A percentile compares a stretch with the other conserved stretches of the same genome.
phyloP scores from a whole-genome alignment of 192 early-diverging fungal species.

The Coemansia sp. region DNA sequence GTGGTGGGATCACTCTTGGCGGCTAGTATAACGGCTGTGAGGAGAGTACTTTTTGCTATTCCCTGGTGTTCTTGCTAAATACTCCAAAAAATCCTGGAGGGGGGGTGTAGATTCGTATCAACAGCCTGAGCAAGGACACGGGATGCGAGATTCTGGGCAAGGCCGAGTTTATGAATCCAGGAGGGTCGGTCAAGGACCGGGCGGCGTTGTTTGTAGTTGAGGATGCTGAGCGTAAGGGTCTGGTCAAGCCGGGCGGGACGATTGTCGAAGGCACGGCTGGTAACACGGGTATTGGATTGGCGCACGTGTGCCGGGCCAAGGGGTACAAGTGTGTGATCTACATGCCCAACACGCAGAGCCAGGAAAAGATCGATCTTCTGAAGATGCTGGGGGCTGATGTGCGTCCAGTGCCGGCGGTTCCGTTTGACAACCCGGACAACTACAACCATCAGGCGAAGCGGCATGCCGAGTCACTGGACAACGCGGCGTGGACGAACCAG shows the following conservation, averaged over 20 bases:
- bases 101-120: constrained; percentile 58
- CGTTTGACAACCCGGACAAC: constrained; percentile 86
- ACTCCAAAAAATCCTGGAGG: no score
- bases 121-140: constrained; percentile 63
- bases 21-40: no score
- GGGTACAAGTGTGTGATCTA: constrained; percentile 95
- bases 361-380: constrained; percentile 92
- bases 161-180: constrained; percentile 97
- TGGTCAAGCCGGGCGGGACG: constrained; percentile 81
- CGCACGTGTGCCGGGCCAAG: constrained; percentile 87
- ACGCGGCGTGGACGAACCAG: constrained; percentile 96
- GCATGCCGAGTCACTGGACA: constrained; percentile 68
- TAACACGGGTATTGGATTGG: constrained; percentile 96
- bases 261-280: constrained; percentile 82
- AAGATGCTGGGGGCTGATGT: constrained; percentile 92
- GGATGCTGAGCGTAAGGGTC: constrained; percentile 84
- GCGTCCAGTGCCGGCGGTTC: constrained; percentile 85
- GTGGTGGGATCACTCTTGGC: no score
- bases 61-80: no score
- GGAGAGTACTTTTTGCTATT: no score
- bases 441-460: constrained; percentile 91
- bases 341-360: constrained; percentile 95
- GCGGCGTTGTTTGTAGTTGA: constrained; percentile 91
- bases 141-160: constrained; percentile 87
- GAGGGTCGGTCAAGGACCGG: constrained; percentile 95